phyloP scores from a whole-genome alignment of 345 rosid genomes.

The Bruguiera gymnorhiza region DNA sequence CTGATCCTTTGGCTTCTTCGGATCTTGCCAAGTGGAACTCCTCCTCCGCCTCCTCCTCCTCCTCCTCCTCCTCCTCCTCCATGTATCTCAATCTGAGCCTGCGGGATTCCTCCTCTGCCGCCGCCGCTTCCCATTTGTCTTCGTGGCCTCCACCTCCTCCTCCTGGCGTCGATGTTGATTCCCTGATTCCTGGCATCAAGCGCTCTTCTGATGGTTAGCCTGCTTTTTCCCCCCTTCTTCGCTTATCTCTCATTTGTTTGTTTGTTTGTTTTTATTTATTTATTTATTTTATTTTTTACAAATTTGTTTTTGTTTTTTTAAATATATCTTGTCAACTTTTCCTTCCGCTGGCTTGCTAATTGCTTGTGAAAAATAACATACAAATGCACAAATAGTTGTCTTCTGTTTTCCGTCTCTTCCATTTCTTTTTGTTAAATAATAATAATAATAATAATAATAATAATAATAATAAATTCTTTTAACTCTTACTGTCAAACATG shows the following conservation, averaged over 20 bases:
- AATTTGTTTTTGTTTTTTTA: too few relatives aligned
- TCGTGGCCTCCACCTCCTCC: conserved; percentile 24
- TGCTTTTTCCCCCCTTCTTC: background rate
- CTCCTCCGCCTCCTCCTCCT: background rate
- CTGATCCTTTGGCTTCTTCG: background rate
- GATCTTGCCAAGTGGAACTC: conserved; percentile 21
- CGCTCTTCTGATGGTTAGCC: conserved; percentile 59
- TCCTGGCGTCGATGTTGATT: conserved; percentile 44
- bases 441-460: too few relatives aligned
- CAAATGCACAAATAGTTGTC: too few relatives aligned
- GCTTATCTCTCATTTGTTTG: background rate
- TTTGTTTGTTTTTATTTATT: background rate
- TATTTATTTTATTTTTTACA: too few relatives aligned
- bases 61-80: background rate
- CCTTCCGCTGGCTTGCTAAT: too few relatives aligned
- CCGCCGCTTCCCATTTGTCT: conserved; percentile 1
- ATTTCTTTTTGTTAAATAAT: too few relatives aligned
- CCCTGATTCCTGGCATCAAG: conserved; percentile 42
- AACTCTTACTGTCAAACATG: too few relatives aligned
- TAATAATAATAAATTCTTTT: too few relatives aligned
- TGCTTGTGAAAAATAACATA: too few relatives aligned
- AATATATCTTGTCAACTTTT: background rate
- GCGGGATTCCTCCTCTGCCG: conserved; percentile 5
- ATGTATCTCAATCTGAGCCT: conserved; percentile 15
- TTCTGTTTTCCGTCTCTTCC: too few relatives aligned